Evolutionary conservation across 768 basidiomycete genomes (phyloP).

Genomic region (Mycena pura): DNA sequence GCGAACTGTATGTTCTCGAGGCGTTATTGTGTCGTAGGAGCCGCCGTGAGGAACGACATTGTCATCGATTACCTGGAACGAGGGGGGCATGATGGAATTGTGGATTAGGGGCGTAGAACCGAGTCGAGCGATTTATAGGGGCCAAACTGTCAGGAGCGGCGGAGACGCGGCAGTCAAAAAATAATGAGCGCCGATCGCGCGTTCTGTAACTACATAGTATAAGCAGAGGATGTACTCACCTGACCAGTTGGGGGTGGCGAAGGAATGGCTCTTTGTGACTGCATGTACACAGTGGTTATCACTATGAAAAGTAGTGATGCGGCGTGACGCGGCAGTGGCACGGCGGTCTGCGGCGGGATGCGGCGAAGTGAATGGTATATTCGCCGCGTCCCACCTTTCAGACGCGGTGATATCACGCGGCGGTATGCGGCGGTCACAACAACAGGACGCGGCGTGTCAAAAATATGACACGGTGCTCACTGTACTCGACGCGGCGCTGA

Average conservation of each 20-base stretch:
- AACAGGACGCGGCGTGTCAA: no score
- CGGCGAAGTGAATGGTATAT: no score
- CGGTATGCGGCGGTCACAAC: no score
- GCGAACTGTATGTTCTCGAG: slow-evolving; percentile 15
- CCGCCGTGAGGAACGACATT: slow-evolving; percentile 16
- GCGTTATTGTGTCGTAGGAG: slow-evolving; percentile 18
- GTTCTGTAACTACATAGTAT: no score
- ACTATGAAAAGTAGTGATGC: not conserved
- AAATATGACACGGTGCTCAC: not conserved
- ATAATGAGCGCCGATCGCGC: not conserved
- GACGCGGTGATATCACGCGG: no score
- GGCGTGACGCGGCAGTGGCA: not conserved
- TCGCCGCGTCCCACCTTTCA: no score
- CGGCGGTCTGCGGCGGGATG: no score
- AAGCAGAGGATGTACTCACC: no score
- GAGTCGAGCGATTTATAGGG: not conserved
- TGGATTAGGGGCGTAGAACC: not conserved
- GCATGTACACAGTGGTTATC: no score
- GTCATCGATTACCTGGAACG: slow-evolving; percentile 16
- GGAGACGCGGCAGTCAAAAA: not conserved
- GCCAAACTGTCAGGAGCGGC: not conserved
- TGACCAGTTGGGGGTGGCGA: not conserved
- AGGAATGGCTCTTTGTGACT: not conserved
- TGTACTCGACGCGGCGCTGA: not conserved
- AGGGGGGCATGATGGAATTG: slow-evolving; percentile 10